Percentiles rank a stretch among this genome's conserved stretches.
These are phyloP conservation scores for Suillus placidus DNA, from an alignment of 768 basidiomycete species.

Conservation along the genomic window DNA sequence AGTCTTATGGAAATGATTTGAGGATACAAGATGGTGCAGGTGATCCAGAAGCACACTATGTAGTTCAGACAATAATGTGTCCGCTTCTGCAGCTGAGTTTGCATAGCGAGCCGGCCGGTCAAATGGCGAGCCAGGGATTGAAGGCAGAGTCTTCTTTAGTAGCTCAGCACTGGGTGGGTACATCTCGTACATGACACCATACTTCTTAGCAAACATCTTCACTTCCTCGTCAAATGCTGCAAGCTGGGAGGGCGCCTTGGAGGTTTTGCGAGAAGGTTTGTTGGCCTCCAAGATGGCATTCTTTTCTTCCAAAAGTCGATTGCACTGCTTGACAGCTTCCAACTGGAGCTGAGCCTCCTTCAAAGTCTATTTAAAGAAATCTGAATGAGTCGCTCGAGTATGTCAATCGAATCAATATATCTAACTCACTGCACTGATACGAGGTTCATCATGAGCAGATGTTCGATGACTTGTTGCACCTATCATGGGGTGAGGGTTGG, in stretches of 20 bases:
- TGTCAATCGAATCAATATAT: too few relatives aligned
- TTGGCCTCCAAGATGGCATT: conserved; percentile 2
- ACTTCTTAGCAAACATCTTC: conserved; percentile 4
- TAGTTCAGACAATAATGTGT: neutral
- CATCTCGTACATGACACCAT: conserved; percentile 7
- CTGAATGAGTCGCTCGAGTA: too few relatives aligned
- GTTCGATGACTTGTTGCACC: too few relatives aligned
- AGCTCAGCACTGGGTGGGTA: neutral
- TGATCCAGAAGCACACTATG: conserved; percentile 2
- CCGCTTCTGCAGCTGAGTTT: conserved; percentile 5
- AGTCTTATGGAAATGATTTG: conserved; percentile 3
- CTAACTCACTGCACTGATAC: too few relatives aligned
- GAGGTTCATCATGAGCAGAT: too few relatives aligned
- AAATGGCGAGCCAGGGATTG: neutral
- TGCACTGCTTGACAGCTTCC: neutral
- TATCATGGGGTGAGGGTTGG: too few relatives aligned
- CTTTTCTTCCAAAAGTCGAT: conserved; percentile 2
- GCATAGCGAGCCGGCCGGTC: neutral
- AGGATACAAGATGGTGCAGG: conserved; percentile 1
- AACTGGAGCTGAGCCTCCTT: neutral
- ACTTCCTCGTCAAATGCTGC: conserved; percentile 3
- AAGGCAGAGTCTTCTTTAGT: conserved; percentile 1
- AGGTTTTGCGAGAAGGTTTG: neutral
- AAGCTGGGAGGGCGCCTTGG: neutral
- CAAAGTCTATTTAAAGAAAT: neutral